phyloP scores from a whole-genome alignment of 768 basidiomycete species.

The Lentinula aciculospora region DNA sequence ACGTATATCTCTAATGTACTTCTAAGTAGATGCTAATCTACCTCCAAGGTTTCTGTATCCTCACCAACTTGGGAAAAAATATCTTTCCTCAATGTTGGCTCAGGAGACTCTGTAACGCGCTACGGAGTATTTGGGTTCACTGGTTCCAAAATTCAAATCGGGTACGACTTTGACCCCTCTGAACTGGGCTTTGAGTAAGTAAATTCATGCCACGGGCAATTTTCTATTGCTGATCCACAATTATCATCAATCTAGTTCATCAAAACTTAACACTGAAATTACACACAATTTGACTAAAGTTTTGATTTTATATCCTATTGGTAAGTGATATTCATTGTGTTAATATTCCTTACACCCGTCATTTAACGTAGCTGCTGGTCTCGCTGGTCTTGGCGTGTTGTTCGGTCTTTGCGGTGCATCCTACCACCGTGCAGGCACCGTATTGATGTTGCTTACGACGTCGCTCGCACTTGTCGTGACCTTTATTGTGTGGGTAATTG shows the following conservation, averaged over 20 bases:
- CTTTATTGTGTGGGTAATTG: slow-evolving; percentile 67
- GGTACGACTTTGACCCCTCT: slow-evolving; percentile 42
- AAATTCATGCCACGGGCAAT: neutral
- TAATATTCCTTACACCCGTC: slow-evolving; percentile 3
- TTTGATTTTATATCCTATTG: slow-evolving; percentile 79
- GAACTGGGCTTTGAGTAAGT: slow-evolving; percentile 37
- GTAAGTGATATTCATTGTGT: slow-evolving; percentile 25
- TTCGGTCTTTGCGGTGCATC: slow-evolving; percentile 62
- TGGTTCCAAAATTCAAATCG: slow-evolving; percentile 46
- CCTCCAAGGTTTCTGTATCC: slow-evolving; percentile 58
- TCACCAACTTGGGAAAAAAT: slow-evolving; percentile 69
- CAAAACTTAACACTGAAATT: slow-evolving; percentile 40
- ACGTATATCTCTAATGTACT: slow-evolving; percentile 21
- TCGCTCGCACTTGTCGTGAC: slow-evolving; percentile 63
- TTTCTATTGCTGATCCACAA: neutral
- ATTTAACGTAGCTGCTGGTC: slow-evolving; percentile 45
- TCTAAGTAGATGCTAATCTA: neutral
- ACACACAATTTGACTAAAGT: slow-evolving; percentile 68
- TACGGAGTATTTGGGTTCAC: slow-evolving; percentile 82
- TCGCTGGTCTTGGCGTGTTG: slow-evolving; percentile 58
- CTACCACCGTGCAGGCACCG: slow-evolving; percentile 66
- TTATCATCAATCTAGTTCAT: slow-evolving; percentile 30
- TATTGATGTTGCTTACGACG: slow-evolving; percentile 68
- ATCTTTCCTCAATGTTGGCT: slow-evolving; percentile 56
- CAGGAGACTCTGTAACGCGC: slow-evolving; percentile 29